Base-by-base conservation (phyloP, 2,329 filamentous ascomycete species). In the Clarireedia homoeocarpa region DNA sequence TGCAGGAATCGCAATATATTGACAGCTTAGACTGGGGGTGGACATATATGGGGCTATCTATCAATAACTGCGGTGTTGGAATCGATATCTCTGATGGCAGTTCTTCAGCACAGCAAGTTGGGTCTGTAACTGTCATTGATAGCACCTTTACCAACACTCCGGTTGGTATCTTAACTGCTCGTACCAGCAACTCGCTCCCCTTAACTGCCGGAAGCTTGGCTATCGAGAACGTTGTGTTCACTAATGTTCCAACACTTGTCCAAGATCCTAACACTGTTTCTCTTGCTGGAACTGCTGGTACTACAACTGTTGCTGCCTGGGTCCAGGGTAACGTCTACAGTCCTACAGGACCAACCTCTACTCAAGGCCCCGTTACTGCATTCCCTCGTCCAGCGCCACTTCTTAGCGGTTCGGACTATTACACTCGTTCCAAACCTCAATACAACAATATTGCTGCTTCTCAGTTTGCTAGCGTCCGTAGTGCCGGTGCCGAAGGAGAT, bases 181-280 rank as follows among this genome's bases (percentile, higher is more conserved):
- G 73, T 61, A 68, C 68, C 15, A 77, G 82, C 49, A 78, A 83
- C 15, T 74, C 78, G 53, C 73, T 72, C 26, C 71, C 74, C 38
- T 74, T 74, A 6, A 88, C 87, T 63, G 91, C 89, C 66, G 89
- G 88, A 60, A 89, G 87, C 9, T 78, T 96, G 47, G 78, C 95
- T 62, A 70, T 96, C 5, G 88, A 95, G 74, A 96, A 96, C 63
- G 88, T 94, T 40, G 88, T 95, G 72, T 89, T 96, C 72, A 74
- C 72, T 62, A 76, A 77, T 51, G 83, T 88, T 49, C 75, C 77
- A 3, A 77, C 79, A 17, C 88, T 88, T 26, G 80, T 96, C 56
- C 69, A 78, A 64, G 77, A 78, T 61, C 70, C 74, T 20, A 75
- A 74, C 59, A 84, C 82, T 42, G 74, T 77, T 46, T 71, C 72